Evolutionary conservation across 768 basidiomycete species (phyloP), one percentile per base, ranked within the genome.

Genomic region (Lactifluus rugatus): DNA sequence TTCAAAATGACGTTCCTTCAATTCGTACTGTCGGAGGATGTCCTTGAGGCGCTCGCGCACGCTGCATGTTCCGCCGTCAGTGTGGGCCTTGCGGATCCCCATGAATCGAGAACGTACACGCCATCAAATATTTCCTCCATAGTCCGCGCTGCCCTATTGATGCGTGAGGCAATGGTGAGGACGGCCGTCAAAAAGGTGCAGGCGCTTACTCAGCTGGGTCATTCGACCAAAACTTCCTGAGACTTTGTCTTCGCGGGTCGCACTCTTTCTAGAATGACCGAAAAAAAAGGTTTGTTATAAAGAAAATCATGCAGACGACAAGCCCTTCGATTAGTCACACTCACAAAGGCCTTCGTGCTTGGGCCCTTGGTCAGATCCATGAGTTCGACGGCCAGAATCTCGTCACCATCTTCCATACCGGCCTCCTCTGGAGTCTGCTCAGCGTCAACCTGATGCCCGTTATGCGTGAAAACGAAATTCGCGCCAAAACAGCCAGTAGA

Each of bases 1-100:
- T 73, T 93, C 91, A 65, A 93, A 93, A 75, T 93, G 91, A 68
- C 83, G 84, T 74, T 93, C 91, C 59, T 91, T 85, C 56, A 92
- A 81, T 67, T 93, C 87, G 67, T 93, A 93, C 67, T 92, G 90
- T 25, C 84, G 81, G 45, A 93, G 80, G 36, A 93, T 81, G 64
- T 91, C 87, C 67, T 91, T 93, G 70, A 93, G 76, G 48, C 90
- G 83, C 71, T 89, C 88, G 34, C 88, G 86, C 44, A 89, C 84
- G 58, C 91, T 93, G 62, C 47, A 48, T 11, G 17, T 14, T 14
- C 26, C 11, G 26, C 16, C 8, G 32, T 62, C 56, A 52, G 44
- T 28, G 23, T n/a, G n/a, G 16, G 13, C 0, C 16, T 26, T 36
- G 52, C 39, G 2, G 2, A 32, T 23, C 5, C 85, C 11, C n/a